Evolutionary conservation across 1,284 basidiomycete species (phyloP).

Genomic region (Neonothopanus nambi): DNA sequence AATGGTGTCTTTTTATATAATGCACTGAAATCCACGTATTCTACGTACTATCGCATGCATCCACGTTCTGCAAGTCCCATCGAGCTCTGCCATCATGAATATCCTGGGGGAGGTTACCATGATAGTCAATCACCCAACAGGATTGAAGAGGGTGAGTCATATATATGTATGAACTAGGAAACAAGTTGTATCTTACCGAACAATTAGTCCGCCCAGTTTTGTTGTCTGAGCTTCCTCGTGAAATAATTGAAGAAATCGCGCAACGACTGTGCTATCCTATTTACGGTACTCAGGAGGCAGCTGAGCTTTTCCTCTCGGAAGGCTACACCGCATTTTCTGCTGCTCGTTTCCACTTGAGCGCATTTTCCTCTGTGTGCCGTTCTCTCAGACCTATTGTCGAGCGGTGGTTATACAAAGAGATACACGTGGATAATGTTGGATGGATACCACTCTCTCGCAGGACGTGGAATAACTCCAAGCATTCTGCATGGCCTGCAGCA

Average conservation of each 20-base stretch:
- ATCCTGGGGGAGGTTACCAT: no score
- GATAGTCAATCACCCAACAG: no score
- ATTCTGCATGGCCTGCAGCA: conserved; percentile 16
- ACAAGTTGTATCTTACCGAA: no score
- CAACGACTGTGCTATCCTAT: conserved; percentile 17
- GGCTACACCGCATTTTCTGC: conserved; percentile 15
- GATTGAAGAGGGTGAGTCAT: no score
- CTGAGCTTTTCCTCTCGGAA: conserved; percentile 15
- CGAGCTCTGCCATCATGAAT: not conserved
- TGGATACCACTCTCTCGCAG: conserved; percentile 12
- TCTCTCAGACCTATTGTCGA: conserved; percentile 12
- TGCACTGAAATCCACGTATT: not conserved
- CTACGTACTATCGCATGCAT: not conserved
- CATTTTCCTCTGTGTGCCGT: conserved; percentile 16
- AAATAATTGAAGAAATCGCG: conserved; percentile 17
- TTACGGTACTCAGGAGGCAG: conserved; percentile 6
- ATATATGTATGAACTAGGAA: no score
- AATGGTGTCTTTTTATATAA: not conserved
- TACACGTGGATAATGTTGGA: conserved; percentile 16
- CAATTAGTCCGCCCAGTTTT: no score
- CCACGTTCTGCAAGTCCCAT: not conserved
- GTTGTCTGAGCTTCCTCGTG: conserved; percentile 11
- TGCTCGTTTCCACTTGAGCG: conserved; percentile 16
- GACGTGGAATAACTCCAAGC: conserved; percentile 12
- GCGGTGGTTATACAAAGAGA: conserved; percentile 17